Conservation (phyloP, 2,329 filamentous ascomycete species). For the Clonostachys chloroleuca region DNA sequence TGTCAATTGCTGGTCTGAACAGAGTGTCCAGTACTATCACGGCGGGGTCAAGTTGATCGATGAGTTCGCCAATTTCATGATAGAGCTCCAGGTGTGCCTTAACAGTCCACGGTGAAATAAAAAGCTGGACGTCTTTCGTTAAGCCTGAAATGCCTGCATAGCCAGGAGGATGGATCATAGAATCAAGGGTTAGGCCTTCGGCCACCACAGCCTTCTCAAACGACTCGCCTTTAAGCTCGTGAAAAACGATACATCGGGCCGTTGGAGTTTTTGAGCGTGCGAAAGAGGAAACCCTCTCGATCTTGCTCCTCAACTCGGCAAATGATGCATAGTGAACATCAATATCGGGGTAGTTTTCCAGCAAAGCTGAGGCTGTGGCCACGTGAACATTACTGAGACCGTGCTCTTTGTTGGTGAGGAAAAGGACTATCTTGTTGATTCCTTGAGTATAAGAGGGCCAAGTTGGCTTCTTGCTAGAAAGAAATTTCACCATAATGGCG, state of each 20-base stretch:
- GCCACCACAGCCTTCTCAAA: slow-evolving; percentile 1
- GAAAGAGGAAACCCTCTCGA: slow-evolving; percentile 6
- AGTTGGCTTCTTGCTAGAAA: too few relatives aligned
- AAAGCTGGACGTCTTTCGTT: slow-evolving; percentile 7
- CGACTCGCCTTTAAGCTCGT: slow-evolving; percentile 10
- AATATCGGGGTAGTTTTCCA: slow-evolving; percentile 22
- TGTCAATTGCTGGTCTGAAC: slow-evolving; percentile 16
- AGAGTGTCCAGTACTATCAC: slow-evolving; percentile 22
- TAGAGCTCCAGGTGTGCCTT: slow-evolving; percentile 22
- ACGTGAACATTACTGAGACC: slow-evolving; percentile 29
- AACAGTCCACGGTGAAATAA: slow-evolving; percentile 18
- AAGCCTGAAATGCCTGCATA: slow-evolving; percentile 6
- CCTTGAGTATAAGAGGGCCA: slow-evolving; percentile 4
- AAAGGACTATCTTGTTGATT: slow-evolving; percentile 22
- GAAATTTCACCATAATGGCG: too few relatives aligned
- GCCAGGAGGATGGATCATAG: slow-evolving; percentile 8
- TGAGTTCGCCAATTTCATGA: slow-evolving; percentile 11
- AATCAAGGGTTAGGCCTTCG: neutral
- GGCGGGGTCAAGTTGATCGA: slow-evolving; percentile 21
- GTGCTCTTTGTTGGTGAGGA: slow-evolving; percentile 21
- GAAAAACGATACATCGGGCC: slow-evolving; percentile 12
- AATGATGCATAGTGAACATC: slow-evolving; percentile 29
- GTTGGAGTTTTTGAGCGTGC: slow-evolving; percentile 7
- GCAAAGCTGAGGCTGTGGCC: slow-evolving; percentile 22
- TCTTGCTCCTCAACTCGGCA: slow-evolving; percentile 4